Base-by-base conservation (phyloP, 495 filamentous ascomycete species). In the Sporormia fimetaria region DNA sequence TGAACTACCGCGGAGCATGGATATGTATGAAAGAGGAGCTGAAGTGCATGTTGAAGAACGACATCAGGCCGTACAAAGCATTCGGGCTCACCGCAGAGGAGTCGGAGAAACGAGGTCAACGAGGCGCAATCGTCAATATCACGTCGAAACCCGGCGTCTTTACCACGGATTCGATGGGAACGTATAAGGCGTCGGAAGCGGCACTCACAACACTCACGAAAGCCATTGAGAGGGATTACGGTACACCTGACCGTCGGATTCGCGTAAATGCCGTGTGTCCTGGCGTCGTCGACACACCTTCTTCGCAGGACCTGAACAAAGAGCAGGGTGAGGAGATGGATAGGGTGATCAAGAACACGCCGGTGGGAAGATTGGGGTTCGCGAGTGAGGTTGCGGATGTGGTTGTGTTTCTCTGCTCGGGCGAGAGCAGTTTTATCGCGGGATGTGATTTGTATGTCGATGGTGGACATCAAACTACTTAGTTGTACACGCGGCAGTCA, bases 261-360 rank as follows among this genome's bases (percentile, higher is more conserved):
- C 57, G 67, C 7, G 65, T 71, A 43, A 71, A 71, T 45, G 64
- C 64, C 0, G 61, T 70, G 14, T 71, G 66, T 29, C 64, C 63
- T 2, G 67, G 67, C 1, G 64, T 64, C 33, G 56, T 67, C 9
- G 52, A 25, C 3, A 67, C 64, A 6, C 61, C 63, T 0, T 54
- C 68, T 33, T 44, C 47, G 12, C 27, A 17, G 11, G 0, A 11
- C 7, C 21, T 21, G 14, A 14, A 21, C 12, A 29, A 21, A 21
- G 30, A 44, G 15, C 21, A 34, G 1, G 30, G 33, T 8, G 41
- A 37, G 15, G 17, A 22, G 22, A 43, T 69, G 21, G 54, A 62
- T 16, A 52, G 25, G 22, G 45, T 46, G 12, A 58, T 64, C 17
- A 54, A 55, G 3, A 63, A 60, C 10, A 45, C 45, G 28, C 63